Evolutionary conservation across 2,329 filamentous ascomycete species (phyloP).

Genomic region (Xylariaceae sp.): DNA sequence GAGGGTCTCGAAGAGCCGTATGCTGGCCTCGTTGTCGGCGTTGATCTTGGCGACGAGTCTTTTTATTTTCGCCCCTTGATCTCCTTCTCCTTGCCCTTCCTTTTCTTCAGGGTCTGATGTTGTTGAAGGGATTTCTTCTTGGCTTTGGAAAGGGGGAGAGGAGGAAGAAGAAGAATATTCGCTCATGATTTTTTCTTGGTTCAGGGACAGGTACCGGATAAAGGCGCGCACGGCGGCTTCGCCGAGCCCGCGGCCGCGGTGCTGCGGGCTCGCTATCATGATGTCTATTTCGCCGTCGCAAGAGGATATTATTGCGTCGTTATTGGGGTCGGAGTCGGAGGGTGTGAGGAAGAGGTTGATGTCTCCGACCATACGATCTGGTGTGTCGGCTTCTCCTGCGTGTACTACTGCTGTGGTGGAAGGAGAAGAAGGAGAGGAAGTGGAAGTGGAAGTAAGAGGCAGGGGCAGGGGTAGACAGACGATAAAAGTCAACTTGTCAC

Average conservation of each 20-base stretch:
- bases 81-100: neutral
- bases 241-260: slow-evolving; percentile 24
- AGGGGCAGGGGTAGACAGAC: slow-evolving; percentile 43
- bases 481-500: slow-evolving; percentile 91
- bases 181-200: slow-evolving; percentile 48
- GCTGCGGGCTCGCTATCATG: slow-evolving; percentile 26
- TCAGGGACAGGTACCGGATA: slow-evolving; percentile 58
- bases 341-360: slow-evolving; percentile 74
- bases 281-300: slow-evolving; percentile 30
- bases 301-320: slow-evolving; percentile 5
- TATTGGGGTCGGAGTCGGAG: slow-evolving; percentile 44
- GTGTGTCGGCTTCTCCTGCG: slow-evolving; percentile 35
- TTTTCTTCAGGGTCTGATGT: too few species aligned
- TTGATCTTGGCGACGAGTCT: slow-evolving; percentile 56
- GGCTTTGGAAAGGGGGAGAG: too few species aligned
- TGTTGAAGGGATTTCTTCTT: too few species aligned
- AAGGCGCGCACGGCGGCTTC: slow-evolving; percentile 57
- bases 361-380: slow-evolving; percentile 70
- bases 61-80: slow-evolving; percentile 21
- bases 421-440: neutral
- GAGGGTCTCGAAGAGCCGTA: slow-evolving; percentile 45
- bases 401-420: slow-evolving; percentile 26
- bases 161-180: slow-evolving; percentile 43
- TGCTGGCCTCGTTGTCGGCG: slow-evolving; percentile 47
- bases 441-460: neutral